These are phyloP conservation scores for Microbotryum scabiosae DNA, from an alignment of 1,284 basidiomycete species.

Conservation along the genomic window DNA sequence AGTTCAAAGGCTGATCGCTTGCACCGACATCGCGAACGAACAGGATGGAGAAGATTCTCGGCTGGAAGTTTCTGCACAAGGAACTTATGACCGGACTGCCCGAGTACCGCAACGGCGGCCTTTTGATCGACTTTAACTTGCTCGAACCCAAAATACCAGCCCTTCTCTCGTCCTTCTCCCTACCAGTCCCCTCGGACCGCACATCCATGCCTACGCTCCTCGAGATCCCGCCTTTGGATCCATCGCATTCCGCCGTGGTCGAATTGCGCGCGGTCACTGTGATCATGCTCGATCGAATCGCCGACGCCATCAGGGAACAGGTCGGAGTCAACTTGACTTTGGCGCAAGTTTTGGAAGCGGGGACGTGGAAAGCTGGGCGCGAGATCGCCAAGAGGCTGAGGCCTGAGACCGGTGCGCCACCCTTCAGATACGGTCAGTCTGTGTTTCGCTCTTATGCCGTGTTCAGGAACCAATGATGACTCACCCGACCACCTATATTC, in stretches of 20 bases:
- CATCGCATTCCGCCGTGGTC: slow-evolving; percentile 79
- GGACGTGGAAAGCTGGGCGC: slow-evolving; percentile 90
- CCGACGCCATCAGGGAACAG: slow-evolving; percentile 57
- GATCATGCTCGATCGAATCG: slow-evolving; percentile 75
- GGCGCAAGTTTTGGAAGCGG: slow-evolving; percentile 82
- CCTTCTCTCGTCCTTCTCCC: slow-evolving; percentile 28
- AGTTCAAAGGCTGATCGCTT: slow-evolving; percentile 1
- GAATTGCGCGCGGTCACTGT: slow-evolving; percentile 95
- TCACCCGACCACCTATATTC: background rate
- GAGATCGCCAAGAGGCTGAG: slow-evolving; percentile 77
- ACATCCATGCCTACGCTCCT: slow-evolving; percentile 45
- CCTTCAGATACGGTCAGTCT: slow-evolving; percentile 49
- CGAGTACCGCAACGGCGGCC: slow-evolving; percentile 84
- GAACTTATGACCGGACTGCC: slow-evolving; percentile 75
- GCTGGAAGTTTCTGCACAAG: slow-evolving; percentile 65
- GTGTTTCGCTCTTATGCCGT: background rate
- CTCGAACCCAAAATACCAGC: slow-evolving; percentile 52
- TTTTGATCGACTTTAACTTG: slow-evolving; percentile 75
- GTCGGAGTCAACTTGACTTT: slow-evolving; percentile 54
- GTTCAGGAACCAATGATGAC: background rate
- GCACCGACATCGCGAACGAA: slow-evolving; percentile 32
- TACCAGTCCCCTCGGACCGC: slow-evolving; percentile 38
- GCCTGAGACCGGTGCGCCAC: slow-evolving; percentile 62
- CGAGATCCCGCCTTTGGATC: slow-evolving; percentile 54
- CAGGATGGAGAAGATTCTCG: slow-evolving; percentile 56